Conservation (phyloP, 805 yeast genomes). For the Hanseniaspora occidentalis region DNA sequence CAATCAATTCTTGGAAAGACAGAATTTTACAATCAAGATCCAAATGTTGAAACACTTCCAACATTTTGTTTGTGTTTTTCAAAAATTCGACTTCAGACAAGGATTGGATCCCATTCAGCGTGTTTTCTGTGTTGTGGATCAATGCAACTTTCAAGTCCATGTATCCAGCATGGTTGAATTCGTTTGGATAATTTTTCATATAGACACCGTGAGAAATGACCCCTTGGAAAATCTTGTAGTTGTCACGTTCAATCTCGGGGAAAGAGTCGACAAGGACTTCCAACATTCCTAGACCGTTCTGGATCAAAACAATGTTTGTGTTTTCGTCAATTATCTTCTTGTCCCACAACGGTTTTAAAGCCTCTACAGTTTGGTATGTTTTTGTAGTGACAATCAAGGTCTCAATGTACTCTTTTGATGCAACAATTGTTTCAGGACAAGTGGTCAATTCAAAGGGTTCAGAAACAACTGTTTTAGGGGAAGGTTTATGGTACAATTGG, state of each 20-base stretch:
- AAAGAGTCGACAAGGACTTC: constrained; percentile 38
- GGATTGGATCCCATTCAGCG: constrained; percentile 13
- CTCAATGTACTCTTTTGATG: constrained; percentile 26
- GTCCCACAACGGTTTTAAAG: constrained; percentile 40
- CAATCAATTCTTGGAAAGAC: constrained; percentile 35
- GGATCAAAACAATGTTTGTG: constrained; percentile 60
- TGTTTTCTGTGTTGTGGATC: constrained; percentile 31
- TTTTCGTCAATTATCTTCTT: constrained; percentile 31
- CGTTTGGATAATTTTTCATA: constrained; percentile 25
- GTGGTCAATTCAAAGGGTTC: constrained; percentile 4
- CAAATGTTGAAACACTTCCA: constrained; percentile 18
- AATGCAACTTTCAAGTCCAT: constrained; percentile 52
- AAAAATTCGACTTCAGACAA: constrained; percentile 8
- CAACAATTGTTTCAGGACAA: constrained; percentile 16
- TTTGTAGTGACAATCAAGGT: constrained; percentile 70
- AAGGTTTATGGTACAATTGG: constrained; percentile 11
- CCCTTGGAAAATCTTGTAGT: constrained; percentile 38
- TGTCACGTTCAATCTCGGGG: constrained; percentile 34
- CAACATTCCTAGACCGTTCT: constrained; percentile 81
- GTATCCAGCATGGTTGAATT: constrained; percentile 55
- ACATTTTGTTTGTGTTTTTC: constrained; percentile 15
- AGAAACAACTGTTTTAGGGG: constrained; percentile 8
- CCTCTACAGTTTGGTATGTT: constrained; percentile 56
- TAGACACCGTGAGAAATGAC: constrained; percentile 78
- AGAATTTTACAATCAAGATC: constrained; percentile 19